A percentile compares a stretch with the other conserved stretches of the same genome.
Evolutionary conservation across 2,329 filamentous ascomycete genomes (phyloP).

Genomic region (Didymella exigua): DNA sequence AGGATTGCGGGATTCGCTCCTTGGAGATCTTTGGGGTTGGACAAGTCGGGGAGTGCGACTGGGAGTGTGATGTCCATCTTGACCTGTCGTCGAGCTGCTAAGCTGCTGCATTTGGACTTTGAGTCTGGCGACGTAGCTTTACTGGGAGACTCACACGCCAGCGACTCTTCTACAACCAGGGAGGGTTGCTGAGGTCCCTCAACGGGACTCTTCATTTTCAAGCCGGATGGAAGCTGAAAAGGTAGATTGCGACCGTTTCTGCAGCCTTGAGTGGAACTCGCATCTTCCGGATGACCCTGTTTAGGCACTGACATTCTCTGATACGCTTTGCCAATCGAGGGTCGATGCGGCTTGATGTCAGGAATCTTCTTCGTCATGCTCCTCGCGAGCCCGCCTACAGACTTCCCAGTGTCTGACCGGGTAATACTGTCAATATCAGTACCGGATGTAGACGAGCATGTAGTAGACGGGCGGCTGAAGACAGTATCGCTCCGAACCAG

Average conservation of each 20-base stretch:
- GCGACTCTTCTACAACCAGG: neutral
- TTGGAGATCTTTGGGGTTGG: slow-evolving; percentile 21
- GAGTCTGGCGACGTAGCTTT: neutral
- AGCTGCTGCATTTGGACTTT: slow-evolving; percentile 16
- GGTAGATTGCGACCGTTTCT: slow-evolving; percentile 20
- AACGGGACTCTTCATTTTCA: neutral
- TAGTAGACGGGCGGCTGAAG: slow-evolving; percentile 17
- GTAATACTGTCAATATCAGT: slow-evolving; percentile 6
- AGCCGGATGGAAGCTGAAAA: slow-evolving; percentile 6
- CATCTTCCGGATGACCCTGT: neutral
- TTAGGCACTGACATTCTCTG: neutral
- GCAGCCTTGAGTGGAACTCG: neutral
- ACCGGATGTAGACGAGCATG: neutral
- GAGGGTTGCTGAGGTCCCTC: slow-evolving; percentile 5
- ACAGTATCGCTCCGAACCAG: slow-evolving; percentile 20
- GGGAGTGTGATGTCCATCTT: slow-evolving; percentile 38
- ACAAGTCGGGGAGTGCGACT: slow-evolving; percentile 24
- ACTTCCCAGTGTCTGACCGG: slow-evolving; percentile 23
- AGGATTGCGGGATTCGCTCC: slow-evolving; percentile 11
- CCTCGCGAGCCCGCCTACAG: slow-evolving; percentile 34
- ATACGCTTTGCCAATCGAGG: neutral
- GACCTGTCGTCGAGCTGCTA: slow-evolving; percentile 39
- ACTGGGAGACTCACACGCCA: neutral
- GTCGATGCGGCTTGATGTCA: slow-evolving; percentile 21
- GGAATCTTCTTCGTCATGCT: slow-evolving; percentile 29